phyloP scores from a whole-genome alignment of 441 rosid genomes.

The Croton setiger region DNA sequence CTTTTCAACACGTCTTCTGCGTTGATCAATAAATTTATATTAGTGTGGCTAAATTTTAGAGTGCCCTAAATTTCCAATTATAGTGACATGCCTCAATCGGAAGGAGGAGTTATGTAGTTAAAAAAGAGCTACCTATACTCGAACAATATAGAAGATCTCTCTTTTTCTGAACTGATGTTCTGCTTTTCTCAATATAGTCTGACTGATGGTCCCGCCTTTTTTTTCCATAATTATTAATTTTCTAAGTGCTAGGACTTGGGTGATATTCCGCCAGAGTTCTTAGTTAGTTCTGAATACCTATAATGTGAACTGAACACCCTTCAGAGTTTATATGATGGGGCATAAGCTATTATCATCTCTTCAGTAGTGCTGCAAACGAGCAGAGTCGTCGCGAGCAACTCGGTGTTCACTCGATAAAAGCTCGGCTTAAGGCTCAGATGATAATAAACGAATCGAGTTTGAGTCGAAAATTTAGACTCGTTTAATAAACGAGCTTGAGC shows the following conservation, averaged over 20 bases:
- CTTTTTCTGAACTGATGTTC: not conserved
- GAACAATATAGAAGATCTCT: no score
- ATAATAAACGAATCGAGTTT: no score
- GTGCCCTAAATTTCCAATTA: not conserved
- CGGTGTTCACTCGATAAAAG: no score
- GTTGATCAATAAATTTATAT: not conserved
- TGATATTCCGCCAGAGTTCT: not conserved
- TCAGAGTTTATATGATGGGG: not conserved
- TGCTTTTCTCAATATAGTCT: not conserved
- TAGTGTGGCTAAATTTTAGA: not conserved
- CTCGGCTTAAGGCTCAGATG: no score
- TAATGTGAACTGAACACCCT: no score
- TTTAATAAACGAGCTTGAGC: no score
- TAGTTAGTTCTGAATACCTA: no score
- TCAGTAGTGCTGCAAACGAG: no score
- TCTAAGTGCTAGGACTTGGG: not conserved
- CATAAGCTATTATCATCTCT: not conserved
- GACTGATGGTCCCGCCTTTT: not conserved
- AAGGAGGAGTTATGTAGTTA: no score
- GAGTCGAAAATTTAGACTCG: no score
- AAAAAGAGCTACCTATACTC: no score
- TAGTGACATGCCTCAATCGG: not conserved
- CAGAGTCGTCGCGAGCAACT: no score
- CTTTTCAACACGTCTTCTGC: not conserved
- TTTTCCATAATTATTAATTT: not conserved